phyloP scores from a whole-genome alignment of 208 protist species.

The Trypanosoma vivax region DNA sequence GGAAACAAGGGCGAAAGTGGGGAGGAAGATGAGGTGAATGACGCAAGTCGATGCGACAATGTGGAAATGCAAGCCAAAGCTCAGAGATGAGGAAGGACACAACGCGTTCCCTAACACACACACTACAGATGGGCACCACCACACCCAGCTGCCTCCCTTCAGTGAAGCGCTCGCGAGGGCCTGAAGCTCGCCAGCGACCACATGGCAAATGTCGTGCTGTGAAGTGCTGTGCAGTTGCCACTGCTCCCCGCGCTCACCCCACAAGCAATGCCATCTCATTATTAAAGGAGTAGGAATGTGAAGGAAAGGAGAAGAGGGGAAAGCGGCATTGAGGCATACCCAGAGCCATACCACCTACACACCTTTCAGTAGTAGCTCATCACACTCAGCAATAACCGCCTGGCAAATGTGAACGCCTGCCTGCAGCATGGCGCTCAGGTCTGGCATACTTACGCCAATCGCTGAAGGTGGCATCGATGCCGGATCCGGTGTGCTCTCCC shows the following conservation, averaged over 20 bases:
- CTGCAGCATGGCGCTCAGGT: constrained; percentile 14
- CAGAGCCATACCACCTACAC: background rate
- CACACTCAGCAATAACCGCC: constrained; percentile 64
- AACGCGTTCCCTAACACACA: no score
- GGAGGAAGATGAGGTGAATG: constrained; percentile 6
- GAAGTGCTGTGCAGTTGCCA: no score
- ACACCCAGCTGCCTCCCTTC: no score
- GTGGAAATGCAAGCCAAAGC: background rate
- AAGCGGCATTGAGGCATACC: no score
- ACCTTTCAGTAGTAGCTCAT: constrained; percentile 24
- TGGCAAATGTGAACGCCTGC: constrained; percentile 29
- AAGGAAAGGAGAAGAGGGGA: no score
- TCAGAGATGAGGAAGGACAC: background rate
- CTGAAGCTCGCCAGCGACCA: no score
- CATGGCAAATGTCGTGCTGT: no score
- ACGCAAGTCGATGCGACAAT: background rate
- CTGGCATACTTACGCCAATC: constrained; percentile 4
- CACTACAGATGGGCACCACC: no score
- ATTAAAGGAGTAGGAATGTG: no score
- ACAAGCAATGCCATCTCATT: no score
- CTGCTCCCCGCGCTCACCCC: no score
- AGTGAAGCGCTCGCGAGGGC: no score
- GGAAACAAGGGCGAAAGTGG: constrained; percentile 9
- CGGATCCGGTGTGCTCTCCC: background rate
- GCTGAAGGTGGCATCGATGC: background rate